Conservation (phyloP, 75 land plant genomes). For the Pinus taeda region DNA sequence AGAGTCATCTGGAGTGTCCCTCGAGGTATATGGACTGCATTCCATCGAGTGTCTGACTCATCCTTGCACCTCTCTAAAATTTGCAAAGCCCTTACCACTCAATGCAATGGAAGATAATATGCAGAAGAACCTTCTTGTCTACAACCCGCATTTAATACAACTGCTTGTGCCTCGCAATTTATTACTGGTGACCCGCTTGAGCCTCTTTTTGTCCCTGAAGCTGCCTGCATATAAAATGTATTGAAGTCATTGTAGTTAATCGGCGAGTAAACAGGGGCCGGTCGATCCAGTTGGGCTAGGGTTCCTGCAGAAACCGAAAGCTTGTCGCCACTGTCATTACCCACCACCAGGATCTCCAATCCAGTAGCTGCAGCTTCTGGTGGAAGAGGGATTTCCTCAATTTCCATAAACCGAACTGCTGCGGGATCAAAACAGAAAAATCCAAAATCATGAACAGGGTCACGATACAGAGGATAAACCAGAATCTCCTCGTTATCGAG, state of each 20-base stretch:
- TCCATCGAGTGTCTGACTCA: constrained; percentile 31
- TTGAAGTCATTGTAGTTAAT: constrained; percentile 96
- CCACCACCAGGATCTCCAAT: constrained; percentile 30
- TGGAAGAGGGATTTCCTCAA: constrained; percentile 40
- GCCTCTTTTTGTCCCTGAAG: constrained; percentile 95
- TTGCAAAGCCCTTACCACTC: constrained; percentile 74
- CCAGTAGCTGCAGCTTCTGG: constrained; percentile 47
- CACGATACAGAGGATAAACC: no score
- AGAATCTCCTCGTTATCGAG: no score
- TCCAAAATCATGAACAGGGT: no score
- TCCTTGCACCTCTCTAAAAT: constrained; percentile 52
- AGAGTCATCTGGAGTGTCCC: constrained; percentile 62
- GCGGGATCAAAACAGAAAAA: no score
- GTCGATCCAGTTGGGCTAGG: no score
- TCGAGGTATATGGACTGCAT: constrained; percentile 59
- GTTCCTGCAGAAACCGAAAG: no score
- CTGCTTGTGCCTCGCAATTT: constrained; percentile 88
- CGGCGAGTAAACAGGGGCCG: constrained; percentile 11
- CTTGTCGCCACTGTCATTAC: no score
- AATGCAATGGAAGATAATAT: constrained; percentile 81
- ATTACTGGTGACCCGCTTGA: constrained; percentile 97
- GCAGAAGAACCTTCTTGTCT: constrained; percentile 72
- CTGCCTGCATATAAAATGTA: constrained; percentile 94
- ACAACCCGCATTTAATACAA: constrained; percentile 88
- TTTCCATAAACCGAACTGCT: constrained; percentile 15